Conservation (phyloP, 805 yeast genomes). For the Diddensiella caesifluorescens region DNA sequence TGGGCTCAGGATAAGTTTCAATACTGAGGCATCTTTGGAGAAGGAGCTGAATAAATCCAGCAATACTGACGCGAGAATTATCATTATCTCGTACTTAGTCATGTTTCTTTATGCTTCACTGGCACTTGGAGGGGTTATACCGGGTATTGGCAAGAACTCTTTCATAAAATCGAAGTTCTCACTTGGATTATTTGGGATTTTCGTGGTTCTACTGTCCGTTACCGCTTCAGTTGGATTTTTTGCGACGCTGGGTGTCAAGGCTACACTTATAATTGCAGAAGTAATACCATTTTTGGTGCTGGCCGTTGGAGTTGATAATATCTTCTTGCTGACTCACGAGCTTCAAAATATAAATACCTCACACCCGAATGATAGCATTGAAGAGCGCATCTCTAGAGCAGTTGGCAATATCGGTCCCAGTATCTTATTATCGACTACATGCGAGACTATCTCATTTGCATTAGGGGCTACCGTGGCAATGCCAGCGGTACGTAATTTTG, state of each 20-base stretch:
- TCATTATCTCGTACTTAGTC: conserved; percentile 66
- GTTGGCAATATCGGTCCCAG: conserved; percentile 81
- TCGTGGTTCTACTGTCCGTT: conserved; percentile 77
- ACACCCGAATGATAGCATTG: conserved; percentile 44
- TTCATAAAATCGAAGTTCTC: conserved; percentile 54
- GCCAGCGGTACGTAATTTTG: conserved; percentile 97
- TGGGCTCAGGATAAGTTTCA: conserved; percentile 64
- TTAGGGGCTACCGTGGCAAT: conserved; percentile 77
- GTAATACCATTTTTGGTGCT: conserved; percentile 89
- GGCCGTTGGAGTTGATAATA: conserved; percentile 96
- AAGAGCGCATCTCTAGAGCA: conserved; percentile 57
- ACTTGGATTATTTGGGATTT: conserved; percentile 78
- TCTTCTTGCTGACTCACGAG: conserved; percentile 81
- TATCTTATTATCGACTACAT: conserved; percentile 66
- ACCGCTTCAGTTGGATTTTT: conserved; percentile 77
- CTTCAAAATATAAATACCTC: conserved; percentile 49
- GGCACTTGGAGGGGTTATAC: conserved; percentile 63
- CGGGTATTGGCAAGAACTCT: conserved; percentile 33
- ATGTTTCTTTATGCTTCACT: conserved; percentile 88
- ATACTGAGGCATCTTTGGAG: conserved; percentile 77
- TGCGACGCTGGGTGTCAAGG: conserved; percentile 68
- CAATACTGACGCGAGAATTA: conserved; percentile 67
- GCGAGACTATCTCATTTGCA: conserved; percentile 75
- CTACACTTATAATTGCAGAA: conserved; percentile 90
- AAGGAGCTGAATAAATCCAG: conserved; percentile 79